Conservation (phyloP, 2,329 filamentous ascomycete species). For the Xylariaceae sp. region DNA sequence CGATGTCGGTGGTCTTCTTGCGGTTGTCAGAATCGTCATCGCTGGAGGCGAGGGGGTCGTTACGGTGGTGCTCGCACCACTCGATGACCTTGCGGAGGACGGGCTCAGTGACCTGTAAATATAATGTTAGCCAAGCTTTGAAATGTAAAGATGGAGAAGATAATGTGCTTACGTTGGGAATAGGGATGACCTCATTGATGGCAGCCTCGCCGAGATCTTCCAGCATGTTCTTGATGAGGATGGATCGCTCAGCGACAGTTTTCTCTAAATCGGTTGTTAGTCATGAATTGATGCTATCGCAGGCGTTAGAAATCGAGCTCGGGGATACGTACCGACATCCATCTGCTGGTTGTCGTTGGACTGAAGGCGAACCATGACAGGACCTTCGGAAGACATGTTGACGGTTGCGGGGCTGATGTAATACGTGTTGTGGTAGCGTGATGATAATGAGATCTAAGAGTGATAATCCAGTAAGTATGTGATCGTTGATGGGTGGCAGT, state of each 20-base stretch:
- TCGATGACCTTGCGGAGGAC: slow-evolving; percentile 96
- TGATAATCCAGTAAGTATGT: not conserved
- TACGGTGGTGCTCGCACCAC: slow-evolving; percentile 94
- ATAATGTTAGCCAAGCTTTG: too few relatives aligned
- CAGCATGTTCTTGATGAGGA: slow-evolving; percentile 97
- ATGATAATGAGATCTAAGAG: not conserved
- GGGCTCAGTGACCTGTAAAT: slow-evolving; percentile 80
- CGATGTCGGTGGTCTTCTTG: slow-evolving; percentile 98
- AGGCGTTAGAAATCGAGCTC: not conserved
- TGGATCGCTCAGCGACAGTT: slow-evolving; percentile 80
- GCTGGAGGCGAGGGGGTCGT: slow-evolving; percentile 73
- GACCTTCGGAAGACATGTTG: slow-evolving; percentile 15
- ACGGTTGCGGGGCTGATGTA: not conserved
- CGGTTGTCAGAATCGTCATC: slow-evolving; percentile 92
- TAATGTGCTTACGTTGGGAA: slow-evolving; percentile 75
- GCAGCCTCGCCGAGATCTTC: slow-evolving; percentile 76
- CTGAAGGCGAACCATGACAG: slow-evolving; percentile 42
- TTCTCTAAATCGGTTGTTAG: slow-evolving; percentile 54
- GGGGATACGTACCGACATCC: slow-evolving; percentile 41
- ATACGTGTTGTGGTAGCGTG: not conserved
- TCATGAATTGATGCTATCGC: not conserved
- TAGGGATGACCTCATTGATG: slow-evolving; percentile 71
- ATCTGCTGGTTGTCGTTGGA: slow-evolving; percentile 50
- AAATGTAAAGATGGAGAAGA: too few relatives aligned
- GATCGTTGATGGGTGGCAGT: not conserved